Conservation (phyloP, 2,329 filamentous ascomycete genomes). For the Nakataea oryzae region DNA sequence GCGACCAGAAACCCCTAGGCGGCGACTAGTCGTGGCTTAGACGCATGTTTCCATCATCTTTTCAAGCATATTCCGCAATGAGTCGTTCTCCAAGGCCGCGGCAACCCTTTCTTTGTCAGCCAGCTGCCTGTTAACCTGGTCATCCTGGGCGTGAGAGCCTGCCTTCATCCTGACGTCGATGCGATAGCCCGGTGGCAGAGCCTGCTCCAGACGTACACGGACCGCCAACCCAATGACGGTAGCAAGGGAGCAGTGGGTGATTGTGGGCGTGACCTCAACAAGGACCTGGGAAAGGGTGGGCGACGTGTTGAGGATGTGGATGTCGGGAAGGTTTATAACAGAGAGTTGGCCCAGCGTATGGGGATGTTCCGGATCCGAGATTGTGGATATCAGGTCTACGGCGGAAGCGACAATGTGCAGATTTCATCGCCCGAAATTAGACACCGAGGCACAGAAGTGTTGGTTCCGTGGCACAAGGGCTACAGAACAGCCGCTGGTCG, state of each 20-base stretch:
- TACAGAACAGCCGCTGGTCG: neutral
- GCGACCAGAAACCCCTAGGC: no score
- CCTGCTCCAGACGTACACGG: slow-evolving; percentile 80
- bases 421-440: neutral
- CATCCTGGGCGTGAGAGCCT: slow-evolving; percentile 88
- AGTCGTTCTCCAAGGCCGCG: slow-evolving; percentile 88
- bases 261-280: slow-evolving; percentile 89
- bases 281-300: slow-evolving; percentile 58
- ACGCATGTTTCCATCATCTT: slow-evolving; percentile 89
- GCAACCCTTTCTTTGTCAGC: slow-evolving; percentile 95
- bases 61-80: slow-evolving; percentile 73
- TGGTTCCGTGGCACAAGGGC: neutral
- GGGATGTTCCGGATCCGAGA: slow-evolving; percentile 94
- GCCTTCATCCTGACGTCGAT: slow-evolving; percentile 92
- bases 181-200: slow-evolving; percentile 81
- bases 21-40: slow-evolving; percentile 28
- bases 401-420: neutral
- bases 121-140: slow-evolving; percentile 94
- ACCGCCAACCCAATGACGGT: slow-evolving; percentile 94
- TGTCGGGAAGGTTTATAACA: slow-evolving; percentile 93
- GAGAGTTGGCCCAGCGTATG: slow-evolving; percentile 86
- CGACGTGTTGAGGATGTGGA: slow-evolving; percentile 60
- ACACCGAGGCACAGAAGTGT: slow-evolving; percentile 1
- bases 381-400: slow-evolving; percentile 82
- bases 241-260: slow-evolving; percentile 91